Evolutionary conservation across 2,329 filamentous ascomycete genomes (phyloP), one percentile per base, ranked within the genome.

Genomic region (Dactylellina cionopaga): DNA sequence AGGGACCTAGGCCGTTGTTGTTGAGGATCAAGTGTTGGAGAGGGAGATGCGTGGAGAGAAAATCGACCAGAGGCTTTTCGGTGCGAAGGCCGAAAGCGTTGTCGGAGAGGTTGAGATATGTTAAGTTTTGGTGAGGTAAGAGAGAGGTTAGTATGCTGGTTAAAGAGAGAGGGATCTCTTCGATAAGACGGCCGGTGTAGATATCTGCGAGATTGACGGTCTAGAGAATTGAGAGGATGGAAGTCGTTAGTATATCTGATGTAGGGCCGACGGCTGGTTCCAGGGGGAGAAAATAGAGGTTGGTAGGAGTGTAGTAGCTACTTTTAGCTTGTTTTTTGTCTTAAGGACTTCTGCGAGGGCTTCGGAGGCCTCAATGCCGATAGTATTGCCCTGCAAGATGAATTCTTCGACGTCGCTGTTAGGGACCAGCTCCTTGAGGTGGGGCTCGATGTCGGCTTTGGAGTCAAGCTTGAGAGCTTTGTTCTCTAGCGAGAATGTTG

Each of bases 21-120:
- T 98, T 98, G 68, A 99, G 88, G 81, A 96, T 92, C 25, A 99
- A 87, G 81, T 97, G 93, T 81, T 93, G 92, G 41, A 99, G 88
- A 1, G 95, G 94, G 2, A 91, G 88, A 82, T 98, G 94, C 68
- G 89, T 86, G 62, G 91, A 89, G 74, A 99, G 88, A 83, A 99
- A 99, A 71, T 91, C 91, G 76, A 96, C 91, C 51, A 99, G 87
- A 7, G 94, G 95, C 33, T 92, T 92, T 80, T 96, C 91, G 13
- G 92, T 96, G 82, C 96, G 97, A 74, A 97, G 88, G 64, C 95
- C 95, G 78, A 99, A 99, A 46, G 95, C 95, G 81, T 99, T 99
- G 82, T 99, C 95, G 82, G 94, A 96, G 39, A 99, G 86, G 81
- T 98, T 96, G 82, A 99, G 87, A 27, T 93, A 97, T 80, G 91